Evolutionary conservation across 2,329 filamentous ascomycete species (phyloP), one percentile per base, ranked within the genome.

Genomic region (Aspergillus eucalypticola): DNA sequence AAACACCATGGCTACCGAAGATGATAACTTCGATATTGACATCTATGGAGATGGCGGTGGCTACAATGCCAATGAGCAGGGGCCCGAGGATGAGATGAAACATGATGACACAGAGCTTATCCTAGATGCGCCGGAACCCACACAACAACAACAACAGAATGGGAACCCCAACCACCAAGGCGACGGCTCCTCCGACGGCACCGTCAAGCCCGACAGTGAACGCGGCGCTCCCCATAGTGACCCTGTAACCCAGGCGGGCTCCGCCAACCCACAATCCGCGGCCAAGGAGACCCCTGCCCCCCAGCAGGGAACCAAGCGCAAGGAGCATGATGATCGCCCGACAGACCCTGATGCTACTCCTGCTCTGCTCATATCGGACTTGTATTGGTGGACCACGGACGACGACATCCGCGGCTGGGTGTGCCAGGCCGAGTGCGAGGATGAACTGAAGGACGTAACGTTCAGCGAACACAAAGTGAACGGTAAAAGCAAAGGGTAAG

Each of bases 401-500:
- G 95, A 99, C 71, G 92, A 98, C 68, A 86, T 99, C 59, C 90
- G 95, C 56, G 90, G 90, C 54, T 97, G 92, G 91, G 83, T 90
- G 23, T 87, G 88, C 66, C 84, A 90, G 65, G 91, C 90, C n/a
- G 86, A 85, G 2, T 91, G 87, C 67, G 95, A 98, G 75, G 84
- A 88, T 49, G 91, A 96, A 70, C 80, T 98, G 17, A 92, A 91
- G 70, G 95, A 98, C 62, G 87, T 99, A 54, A 96, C 93, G 0
- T 99, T 98, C 75, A 97, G 92, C 70, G 95, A 99, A 75, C 95
- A 98, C 78, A 99, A 99, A 75, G 93, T 98, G 51, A 99, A 99
- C 68, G 95, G 95, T 68, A 99, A 99, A 80, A 96, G 92, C 78
- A 97, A 98, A 81, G 94, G 95, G 93, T 96, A 83, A 65, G 87